Base-by-base conservation (phyloP, 441 rosid genomes). In the Erysimum cheiri region DNA sequence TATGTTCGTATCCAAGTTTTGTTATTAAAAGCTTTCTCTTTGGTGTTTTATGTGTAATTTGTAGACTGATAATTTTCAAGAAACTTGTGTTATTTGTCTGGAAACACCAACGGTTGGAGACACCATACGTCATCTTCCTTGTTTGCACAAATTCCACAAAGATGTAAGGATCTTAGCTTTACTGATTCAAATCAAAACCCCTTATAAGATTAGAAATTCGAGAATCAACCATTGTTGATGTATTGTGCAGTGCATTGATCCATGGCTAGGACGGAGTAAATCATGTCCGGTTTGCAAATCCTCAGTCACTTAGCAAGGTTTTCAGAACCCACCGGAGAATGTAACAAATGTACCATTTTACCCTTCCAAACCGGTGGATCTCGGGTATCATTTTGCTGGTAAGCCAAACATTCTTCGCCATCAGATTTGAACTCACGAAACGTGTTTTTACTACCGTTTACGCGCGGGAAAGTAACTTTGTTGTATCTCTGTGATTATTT, bases 131-230 rank as follows among this genome's bases (percentile, higher is more conserved):
- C 97, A 94, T 77, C 98, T 94, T 43, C 98, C 98, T 65, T 94
- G 98, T 86, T 78, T 94, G 35, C 98, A 94, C 83, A 94, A 94
- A 76, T 94, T 94, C 80, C 98, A 94, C 78, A 90, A 94, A 81
- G 89, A 81, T 65, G 98, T 94, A 78, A 48, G 81, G 22, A 55
- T 72, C 76, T 4, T 0, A 31, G 33, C 33, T 36, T 17, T 14
- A 24, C 67, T 43, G 40, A 37, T 68, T 32, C 24, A 52, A 32
- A 47, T 40, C 13, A 15, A 24, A 57, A 48, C 39, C 6, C 3
- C 8, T 31, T 61, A 6, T 41, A 5, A 61, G 55, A 61, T 32
- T 9, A 49, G 6, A 49, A 48, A 5, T 49, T 49, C 3, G 15
- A 40, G 17, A 61, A 52, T 2, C 11, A 35, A 35, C 46, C 44